A percentile compares a stretch with the other conserved stretches of the same genome.
phyloP scores from a whole-genome alignment of 1,284 basidiomycete genomes.

The Heterobasidion parviporum region DNA sequence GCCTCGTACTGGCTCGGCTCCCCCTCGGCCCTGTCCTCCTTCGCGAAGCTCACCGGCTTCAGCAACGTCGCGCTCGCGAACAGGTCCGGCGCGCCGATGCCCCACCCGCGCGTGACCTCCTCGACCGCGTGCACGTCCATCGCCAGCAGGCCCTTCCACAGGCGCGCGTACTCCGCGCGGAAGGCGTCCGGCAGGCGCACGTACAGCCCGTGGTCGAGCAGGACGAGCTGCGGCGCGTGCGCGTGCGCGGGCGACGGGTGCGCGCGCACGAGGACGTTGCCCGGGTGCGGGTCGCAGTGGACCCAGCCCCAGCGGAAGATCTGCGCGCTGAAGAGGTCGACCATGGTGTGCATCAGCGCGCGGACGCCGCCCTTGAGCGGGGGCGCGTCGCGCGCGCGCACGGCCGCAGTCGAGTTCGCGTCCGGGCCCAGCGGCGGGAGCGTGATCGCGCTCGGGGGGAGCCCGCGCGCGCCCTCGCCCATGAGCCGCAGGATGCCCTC shows the following conservation, averaged over 20 bases:
- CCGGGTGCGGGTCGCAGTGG: constrained; percentile 71
- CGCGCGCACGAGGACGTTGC: constrained; percentile 79
- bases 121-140: constrained; percentile 61
- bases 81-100: constrained; percentile 72
- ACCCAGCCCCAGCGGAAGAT: constrained; percentile 89
- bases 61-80: constrained; percentile 69
- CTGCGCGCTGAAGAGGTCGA: constrained; percentile 75
- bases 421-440: not conserved
- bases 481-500: constrained; percentile 44
- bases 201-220: constrained; percentile 87
- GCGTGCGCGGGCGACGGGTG: constrained; percentile 56
- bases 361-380: constrained; percentile 53
- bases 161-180: constrained; percentile 62
- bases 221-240: constrained; percentile 66
- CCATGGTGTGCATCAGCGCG: constrained; percentile 71
- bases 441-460: not conserved
- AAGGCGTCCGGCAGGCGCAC: constrained; percentile 61
- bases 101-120: constrained; percentile 64
- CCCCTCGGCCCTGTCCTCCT: constrained; percentile 22
- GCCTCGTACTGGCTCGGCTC: constrained; percentile 48
- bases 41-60: constrained; percentile 33
- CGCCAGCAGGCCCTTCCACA: constrained; percentile 76
- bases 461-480: constrained; percentile 33
- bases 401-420: not conserved
- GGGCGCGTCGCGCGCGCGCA: not conserved